Conservation (phyloP, 208 protist species). For the Acanthamoeba quina region DNA sequence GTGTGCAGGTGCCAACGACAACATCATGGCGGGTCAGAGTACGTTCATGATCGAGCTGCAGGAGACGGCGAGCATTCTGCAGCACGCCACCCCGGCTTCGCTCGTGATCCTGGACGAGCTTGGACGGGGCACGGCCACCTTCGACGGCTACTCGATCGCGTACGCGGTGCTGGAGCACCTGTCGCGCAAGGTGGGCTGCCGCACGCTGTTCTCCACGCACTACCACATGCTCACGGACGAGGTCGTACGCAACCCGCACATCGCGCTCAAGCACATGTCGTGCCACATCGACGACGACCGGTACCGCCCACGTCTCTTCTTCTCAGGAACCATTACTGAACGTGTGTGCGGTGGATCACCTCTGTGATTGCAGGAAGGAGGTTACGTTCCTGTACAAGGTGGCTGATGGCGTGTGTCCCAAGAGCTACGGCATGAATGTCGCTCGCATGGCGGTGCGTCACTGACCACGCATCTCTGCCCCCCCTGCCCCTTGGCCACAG, state of each 20-base stretch:
- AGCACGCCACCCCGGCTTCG: conserved; percentile 93
- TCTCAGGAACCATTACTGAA: not conserved
- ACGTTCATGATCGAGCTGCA: conserved; percentile 98
- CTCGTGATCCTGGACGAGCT: conserved; percentile 99
- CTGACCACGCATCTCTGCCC: not conserved
- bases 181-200: conserved; percentile 81
- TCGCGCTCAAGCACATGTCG: conserved; percentile 85
- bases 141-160: conserved; percentile 96
- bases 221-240: conserved; percentile 96
- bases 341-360: not conserved
- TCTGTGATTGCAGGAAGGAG: conserved; percentile 31
- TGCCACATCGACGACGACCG: conserved; percentile 80
- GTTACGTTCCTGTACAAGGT: conserved; percentile 89
- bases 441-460: conserved; percentile 71
- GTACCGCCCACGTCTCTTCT: not conserved
- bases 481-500: not conserved
- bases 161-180: conserved; percentile 95
- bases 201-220: conserved; percentile 97
- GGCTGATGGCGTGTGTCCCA: conserved; percentile 83
- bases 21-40: conserved; percentile 96
- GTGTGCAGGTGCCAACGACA: conserved; percentile 93
- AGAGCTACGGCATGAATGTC: conserved; percentile 89
- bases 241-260: conserved; percentile 16
- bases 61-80: conserved; percentile 88
- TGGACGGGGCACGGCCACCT: conserved; percentile 97